Evolutionary conservation across 805 yeast species (phyloP), one percentile per base, ranked within the genome.

Genomic region (Kuraishia borneana): DNA sequence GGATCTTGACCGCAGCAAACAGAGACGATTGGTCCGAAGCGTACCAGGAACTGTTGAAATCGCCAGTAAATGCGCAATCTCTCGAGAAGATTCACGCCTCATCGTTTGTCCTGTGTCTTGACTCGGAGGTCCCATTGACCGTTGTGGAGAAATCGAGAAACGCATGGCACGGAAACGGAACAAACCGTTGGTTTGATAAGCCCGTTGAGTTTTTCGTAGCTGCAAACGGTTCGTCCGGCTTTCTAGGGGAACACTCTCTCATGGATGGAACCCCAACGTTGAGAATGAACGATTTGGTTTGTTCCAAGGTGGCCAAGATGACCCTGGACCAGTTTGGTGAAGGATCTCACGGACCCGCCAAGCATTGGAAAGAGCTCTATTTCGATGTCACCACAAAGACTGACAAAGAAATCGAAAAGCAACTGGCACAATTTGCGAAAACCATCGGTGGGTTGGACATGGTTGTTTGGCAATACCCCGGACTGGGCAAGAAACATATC

Each of bases 241-340:
- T 88, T 63, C 60, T 87, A 51, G 96, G 95, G 41, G 98, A 89
- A 63, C 98, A 89, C 64, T 85, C 96, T 17, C 82, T 75, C 65
- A 89, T 89, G 97, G 98, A 89, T 58, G 98, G 97, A 41, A 84
- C 96, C 7, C 95, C 96, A 51, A 89, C 95, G 21, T 74, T 84
- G 49, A 76, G 85, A 43, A 62, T 89, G 61, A 89, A 89, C 56
- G 85, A 85, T 58, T 76, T 66, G 50, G 66, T 89, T 26, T 66
- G 76, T 42, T 66, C 66, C 35, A 69, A 73, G 44, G 58, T 88
- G 53, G 72, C 49, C 60, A 72, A 46, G 13, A 36, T 44, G 40
- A 18, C 32, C 2, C 10, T 36, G 12, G 32, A 34, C 2, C 45
- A 42, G 31, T 43, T 44, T 30, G 49, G 22, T 14, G 42, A 28